Conservation (phyloP, 2,329 filamentous ascomycete species). For the Aspergillus pseudoterreus region DNA sequence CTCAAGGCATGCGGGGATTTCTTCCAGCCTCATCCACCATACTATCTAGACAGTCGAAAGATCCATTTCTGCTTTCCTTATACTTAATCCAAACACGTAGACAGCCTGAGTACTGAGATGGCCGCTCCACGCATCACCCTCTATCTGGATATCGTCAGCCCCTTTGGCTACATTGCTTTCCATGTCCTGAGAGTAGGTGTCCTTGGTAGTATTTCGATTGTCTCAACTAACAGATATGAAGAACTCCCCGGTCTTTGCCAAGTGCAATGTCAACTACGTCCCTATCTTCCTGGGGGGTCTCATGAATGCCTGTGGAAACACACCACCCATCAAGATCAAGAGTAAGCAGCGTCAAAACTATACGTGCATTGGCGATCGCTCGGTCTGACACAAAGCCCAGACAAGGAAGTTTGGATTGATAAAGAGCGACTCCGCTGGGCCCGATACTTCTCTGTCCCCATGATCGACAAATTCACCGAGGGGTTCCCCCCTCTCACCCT, state of each 20-base stretch:
- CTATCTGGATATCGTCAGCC: constrained; percentile 58
- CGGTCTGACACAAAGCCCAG: constrained; percentile 27
- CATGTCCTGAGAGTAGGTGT: constrained; percentile 50
- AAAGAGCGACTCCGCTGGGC: constrained; percentile 54
- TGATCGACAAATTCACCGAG: constrained; percentile 41
- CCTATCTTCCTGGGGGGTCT: constrained; percentile 59
- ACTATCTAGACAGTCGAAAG: no score
- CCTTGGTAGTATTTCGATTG: background rate
- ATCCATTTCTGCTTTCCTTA: background rate
- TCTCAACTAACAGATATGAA: constrained; percentile 23
- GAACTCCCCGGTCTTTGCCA: constrained; percentile 55
- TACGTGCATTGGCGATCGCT: background rate
- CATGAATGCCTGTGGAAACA: constrained; percentile 55
- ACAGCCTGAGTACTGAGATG: constrained; percentile 30
- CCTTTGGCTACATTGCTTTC: constrained; percentile 60
- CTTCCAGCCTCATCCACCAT: no score
- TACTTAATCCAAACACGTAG: background rate
- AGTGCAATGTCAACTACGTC: constrained; percentile 53
- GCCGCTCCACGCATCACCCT: constrained; percentile 51
- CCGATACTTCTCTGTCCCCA: constrained; percentile 52
- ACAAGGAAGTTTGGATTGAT: constrained; percentile 58
- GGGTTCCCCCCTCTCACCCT: constrained; percentile 55
- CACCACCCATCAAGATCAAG: constrained; percentile 53
- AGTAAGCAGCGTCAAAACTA: constrained; percentile 37
- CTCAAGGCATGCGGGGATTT: constrained; percentile 1